Base-by-base conservation (phyloP, 2,329 filamentous ascomycete genomes). In the Aureobasidium sp. region DNA sequence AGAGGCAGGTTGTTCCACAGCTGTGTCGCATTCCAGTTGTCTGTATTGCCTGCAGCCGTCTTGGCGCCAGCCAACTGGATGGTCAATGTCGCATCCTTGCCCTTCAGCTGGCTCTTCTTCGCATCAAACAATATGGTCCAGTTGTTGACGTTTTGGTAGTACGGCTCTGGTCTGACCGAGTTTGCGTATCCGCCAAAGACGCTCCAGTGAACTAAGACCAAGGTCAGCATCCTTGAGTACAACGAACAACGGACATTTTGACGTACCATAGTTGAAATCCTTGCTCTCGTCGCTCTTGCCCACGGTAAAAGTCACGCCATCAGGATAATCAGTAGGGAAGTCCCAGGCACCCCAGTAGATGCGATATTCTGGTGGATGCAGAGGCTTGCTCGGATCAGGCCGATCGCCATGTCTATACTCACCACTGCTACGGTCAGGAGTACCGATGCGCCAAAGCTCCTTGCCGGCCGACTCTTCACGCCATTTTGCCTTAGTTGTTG, bases 1-100 rank as follows among this genome's bases (percentile, higher is more conserved):
- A 79, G 78, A 0, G 74, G 73, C 7, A 84, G 61, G 57, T 83
- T 78, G 2, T 71, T 68, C 56, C 75, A 78, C 21, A 70, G 70
- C 61, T 84, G 73, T 2, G 69, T 73, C 2, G 74, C 68, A 57
- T 80, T 81, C 58, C 68, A 80, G 1, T 76, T 68, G 62, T 84
- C 80, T 1, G 79, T 83, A 60, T 84, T 84, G 1, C 81, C 80
- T 0, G 76, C 73, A 3, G 79, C 79, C 0, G 78, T 80, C 67
- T 84, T 84, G 2, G 76, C 81, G 2, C 77, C 81, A 0, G 81
- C 81, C 1, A 85, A 70, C 61, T 84, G 81, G 1, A 85, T 73
- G 0, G 81, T 84, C 22, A 85, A 75, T 0, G 78, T 83, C 0
- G 79, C 81, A 21, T 69, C 66, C 54, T 70, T 74, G 5, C 66